Conservation (phyloP, 2,329 filamentous ascomycete species). For the Ascochyta pisi region DNA sequence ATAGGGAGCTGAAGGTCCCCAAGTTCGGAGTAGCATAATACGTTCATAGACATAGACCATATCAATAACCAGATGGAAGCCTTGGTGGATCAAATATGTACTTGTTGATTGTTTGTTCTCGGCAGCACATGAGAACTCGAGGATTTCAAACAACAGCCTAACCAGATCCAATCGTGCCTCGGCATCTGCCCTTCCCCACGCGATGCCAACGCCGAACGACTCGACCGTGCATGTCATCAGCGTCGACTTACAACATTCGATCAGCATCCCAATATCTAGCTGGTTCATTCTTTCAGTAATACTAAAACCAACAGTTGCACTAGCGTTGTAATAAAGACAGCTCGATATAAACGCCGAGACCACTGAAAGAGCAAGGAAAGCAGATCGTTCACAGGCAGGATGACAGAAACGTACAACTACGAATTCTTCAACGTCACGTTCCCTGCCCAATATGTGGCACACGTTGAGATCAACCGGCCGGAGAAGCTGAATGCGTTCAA, state of each 20-base stretch:
- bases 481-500: conserved; percentile 88
- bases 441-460: conserved; percentile 76
- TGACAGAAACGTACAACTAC: conserved; percentile 55
- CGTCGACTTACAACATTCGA: neutral
- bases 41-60: neutral
- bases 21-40: neutral
- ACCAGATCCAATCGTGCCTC: conserved; percentile 20
- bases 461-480: conserved; percentile 89
- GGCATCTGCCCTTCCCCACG: conserved; percentile 9
- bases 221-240: conserved; percentile 23
- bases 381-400: conserved; percentile 12
- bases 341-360: neutral
- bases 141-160: neutral
- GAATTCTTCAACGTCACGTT: conserved; percentile 77
- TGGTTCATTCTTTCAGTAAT: neutral
- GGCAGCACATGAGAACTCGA: no score
- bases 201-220: conserved; percentile 24
- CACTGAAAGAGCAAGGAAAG: conserved; percentile 18
- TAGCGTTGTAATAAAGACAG: neutral
- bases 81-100: no score
- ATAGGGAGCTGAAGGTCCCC: neutral
- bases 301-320: neutral
- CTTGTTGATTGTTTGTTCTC: no score
- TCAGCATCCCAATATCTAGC: neutral
- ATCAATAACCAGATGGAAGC: no score